These are phyloP conservation scores for Aphanomyces astaci DNA, from an alignment of 352 stramenopile species.

Conservation along the genomic window DNA sequence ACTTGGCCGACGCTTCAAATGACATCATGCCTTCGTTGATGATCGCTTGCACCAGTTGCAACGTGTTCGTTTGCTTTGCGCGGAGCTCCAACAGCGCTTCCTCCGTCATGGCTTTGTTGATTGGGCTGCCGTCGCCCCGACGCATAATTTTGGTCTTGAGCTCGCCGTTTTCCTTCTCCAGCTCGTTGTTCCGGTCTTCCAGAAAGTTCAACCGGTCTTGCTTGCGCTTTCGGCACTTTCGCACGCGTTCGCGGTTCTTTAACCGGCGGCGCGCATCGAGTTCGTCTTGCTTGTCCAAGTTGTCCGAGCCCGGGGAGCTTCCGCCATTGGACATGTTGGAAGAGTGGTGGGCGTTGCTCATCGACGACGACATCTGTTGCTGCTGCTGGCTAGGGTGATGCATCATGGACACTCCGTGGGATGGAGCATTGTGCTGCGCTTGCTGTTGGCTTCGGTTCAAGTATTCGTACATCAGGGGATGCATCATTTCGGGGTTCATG, in stretches of 20 bases:
- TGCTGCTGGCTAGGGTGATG: slow-evolving; percentile 28
- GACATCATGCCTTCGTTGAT: slow-evolving; percentile 27
- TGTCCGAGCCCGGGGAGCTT: slow-evolving; percentile 36
- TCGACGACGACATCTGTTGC: slow-evolving; percentile 43
- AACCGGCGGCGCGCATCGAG: slow-evolving; percentile 77
- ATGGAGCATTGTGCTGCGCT: neutral
- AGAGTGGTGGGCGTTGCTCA: slow-evolving; percentile 14
- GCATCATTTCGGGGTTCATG: slow-evolving; percentile 54
- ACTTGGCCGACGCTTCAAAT: slow-evolving; percentile 47
- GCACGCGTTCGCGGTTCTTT: slow-evolving; percentile 84
- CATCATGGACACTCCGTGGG: slow-evolving; percentile 12
- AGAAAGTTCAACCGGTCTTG: slow-evolving; percentile 82
- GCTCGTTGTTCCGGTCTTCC: slow-evolving; percentile 70
- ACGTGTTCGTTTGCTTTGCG: slow-evolving; percentile 72
- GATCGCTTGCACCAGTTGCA: slow-evolving; percentile 26
- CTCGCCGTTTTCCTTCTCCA: slow-evolving; percentile 75
- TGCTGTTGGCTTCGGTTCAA: slow-evolving; percentile 42
- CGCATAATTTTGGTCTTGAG: slow-evolving; percentile 71
- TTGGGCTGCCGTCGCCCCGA: slow-evolving; percentile 28
- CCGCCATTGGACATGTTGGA: neutral
- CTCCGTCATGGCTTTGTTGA: slow-evolving; percentile 45
- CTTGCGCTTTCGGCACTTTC: slow-evolving; percentile 85
- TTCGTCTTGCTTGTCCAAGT: slow-evolving; percentile 62
- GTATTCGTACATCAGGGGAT: slow-evolving; percentile 67
- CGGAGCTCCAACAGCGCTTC: slow-evolving; percentile 61